Evolutionary conservation across 805 yeast genomes (phyloP), one percentile per base, ranked within the genome.

Genomic region (Yamadazyma takamatsuzukensis): DNA sequence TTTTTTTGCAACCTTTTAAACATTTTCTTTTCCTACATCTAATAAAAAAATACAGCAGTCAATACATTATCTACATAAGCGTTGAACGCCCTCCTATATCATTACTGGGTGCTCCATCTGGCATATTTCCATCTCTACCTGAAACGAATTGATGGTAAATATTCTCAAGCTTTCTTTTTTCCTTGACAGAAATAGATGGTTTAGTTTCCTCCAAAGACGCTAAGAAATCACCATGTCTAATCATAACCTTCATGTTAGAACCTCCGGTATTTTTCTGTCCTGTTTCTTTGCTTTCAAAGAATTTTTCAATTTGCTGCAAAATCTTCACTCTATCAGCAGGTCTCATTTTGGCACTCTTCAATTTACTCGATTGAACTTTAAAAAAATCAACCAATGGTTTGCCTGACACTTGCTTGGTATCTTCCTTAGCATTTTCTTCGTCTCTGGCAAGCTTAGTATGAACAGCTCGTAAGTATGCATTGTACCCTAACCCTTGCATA

Each of bases 31-130:
- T 14, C 25, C 23, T 27, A 8, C 22, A 19, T 8, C 11, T 19
- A 23, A 23, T 23, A 15, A 23, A 23, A 23, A 11, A 23, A 19
- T 19, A 23, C n/a, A 7, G 13, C 11, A 15, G 13, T n/a, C 25
- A 7, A 23, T n/a, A 23, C 13, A 8, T 19, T 19, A 32, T 27
- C 66, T 56, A 88, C 87, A 83, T 84, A 31, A 89, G 61, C 0
- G 95, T 83, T 7, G 84, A 73, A 38, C 97, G 68, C 3, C 88
- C 95, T 1, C 97, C 97, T 12, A 88, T 72, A 29, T 83, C 89
- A 25, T 67, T 76, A 48, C 93, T 76, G 3, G 90, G 77, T 21
- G 78, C 72, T 0, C 96, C 97, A 42, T 78, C 79, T 1, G 94
- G 95, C 86, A 90, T 78, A 37, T 81, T 80, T 0, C 96, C 96